phyloP scores from a whole-genome alignment of 805 yeast genomes.

The Kluyveromyces aestuarii region DNA sequence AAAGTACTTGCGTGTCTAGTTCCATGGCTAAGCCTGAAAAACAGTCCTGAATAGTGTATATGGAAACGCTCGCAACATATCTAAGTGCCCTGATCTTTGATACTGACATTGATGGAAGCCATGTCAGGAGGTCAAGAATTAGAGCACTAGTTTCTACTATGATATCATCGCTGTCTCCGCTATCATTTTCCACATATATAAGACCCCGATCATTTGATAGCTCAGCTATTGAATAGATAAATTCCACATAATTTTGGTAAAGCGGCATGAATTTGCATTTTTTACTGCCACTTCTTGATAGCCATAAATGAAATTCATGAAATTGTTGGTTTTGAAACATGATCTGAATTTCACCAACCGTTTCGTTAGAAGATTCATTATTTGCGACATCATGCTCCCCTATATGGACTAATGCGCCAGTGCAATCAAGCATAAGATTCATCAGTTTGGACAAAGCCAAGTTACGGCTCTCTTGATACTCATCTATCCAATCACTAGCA shows the following conservation, averaged over 20 bases:
- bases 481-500: constrained; percentile 50
- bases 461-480: constrained; percentile 35
- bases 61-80: constrained; percentile 50
- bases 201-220: constrained; percentile 54
- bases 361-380: constrained; percentile 60
- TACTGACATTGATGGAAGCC: constrained; percentile 70
- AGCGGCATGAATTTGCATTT: constrained; percentile 34
- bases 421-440: constrained; percentile 58
- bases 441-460: constrained; percentile 52
- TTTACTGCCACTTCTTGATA: constrained; percentile 41
- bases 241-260: constrained; percentile 43
- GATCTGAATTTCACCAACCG: constrained; percentile 63
- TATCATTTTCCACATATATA: constrained; percentile 34
- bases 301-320: constrained; percentile 62
- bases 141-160: constrained; percentile 21
- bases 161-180: constrained; percentile 28
- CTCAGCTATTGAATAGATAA: constrained; percentile 43
- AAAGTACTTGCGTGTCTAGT: constrained; percentile 28
- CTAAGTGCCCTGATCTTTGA: constrained; percentile 65
- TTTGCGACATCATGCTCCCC: constrained; percentile 69
- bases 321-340: constrained; percentile 48
- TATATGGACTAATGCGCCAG: constrained; percentile 62
- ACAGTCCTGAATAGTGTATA: constrained; percentile 51
- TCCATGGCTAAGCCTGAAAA: constrained; percentile 42
- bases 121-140: constrained; percentile 47